Conservation (phyloP, 805 yeast species). For the Priceomyces fermenticarens region DNA sequence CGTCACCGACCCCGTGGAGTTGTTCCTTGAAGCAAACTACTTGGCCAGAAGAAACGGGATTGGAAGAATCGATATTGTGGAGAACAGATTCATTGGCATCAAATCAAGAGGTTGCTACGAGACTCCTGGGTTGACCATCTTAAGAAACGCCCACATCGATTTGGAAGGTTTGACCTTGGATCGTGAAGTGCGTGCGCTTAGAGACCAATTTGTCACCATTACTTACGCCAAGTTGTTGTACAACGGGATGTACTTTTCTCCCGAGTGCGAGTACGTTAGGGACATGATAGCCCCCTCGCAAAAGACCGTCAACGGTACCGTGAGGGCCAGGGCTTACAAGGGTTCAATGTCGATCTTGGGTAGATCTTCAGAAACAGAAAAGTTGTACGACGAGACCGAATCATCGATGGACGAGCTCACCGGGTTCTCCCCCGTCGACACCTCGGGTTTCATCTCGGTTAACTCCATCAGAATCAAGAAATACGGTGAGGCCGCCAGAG, state of each 20-base stretch:
- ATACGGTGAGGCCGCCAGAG: slow-evolving; percentile 93
- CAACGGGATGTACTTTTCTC: slow-evolving; percentile 97
- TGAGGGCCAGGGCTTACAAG: slow-evolving; percentile 90
- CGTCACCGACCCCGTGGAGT: slow-evolving; percentile 85
- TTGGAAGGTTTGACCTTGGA: slow-evolving; percentile 95
- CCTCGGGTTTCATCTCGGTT: slow-evolving; percentile 95
- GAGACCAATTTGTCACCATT: slow-evolving; percentile 95
- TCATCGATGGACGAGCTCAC: slow-evolving; percentile 99
- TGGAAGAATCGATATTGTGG: slow-evolving; percentile 98
- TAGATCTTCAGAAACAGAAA: slow-evolving; percentile 93
- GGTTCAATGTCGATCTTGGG: slow-evolving; percentile 84
- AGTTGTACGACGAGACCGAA: slow-evolving; percentile 95
- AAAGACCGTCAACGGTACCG: slow-evolving; percentile 92
- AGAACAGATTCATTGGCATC: slow-evolving; percentile 97
- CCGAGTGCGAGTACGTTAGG: slow-evolving; percentile 96
- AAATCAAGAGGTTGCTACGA: slow-evolving; percentile 99
- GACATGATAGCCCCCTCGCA: slow-evolving; percentile 94
- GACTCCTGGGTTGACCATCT: slow-evolving; percentile 95
- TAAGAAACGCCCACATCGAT: slow-evolving; percentile 93
- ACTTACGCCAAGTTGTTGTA: slow-evolving; percentile 85
- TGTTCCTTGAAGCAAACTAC: slow-evolving; percentile 89
- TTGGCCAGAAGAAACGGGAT: slow-evolving; percentile 99
- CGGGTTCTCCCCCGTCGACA: slow-evolving; percentile 95
- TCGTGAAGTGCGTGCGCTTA: slow-evolving; percentile 94
- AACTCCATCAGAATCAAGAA: slow-evolving; percentile 98